Base-by-base conservation (phyloP, 1,139 yeast species). In the Geotrichum cucujoidarum region DNA sequence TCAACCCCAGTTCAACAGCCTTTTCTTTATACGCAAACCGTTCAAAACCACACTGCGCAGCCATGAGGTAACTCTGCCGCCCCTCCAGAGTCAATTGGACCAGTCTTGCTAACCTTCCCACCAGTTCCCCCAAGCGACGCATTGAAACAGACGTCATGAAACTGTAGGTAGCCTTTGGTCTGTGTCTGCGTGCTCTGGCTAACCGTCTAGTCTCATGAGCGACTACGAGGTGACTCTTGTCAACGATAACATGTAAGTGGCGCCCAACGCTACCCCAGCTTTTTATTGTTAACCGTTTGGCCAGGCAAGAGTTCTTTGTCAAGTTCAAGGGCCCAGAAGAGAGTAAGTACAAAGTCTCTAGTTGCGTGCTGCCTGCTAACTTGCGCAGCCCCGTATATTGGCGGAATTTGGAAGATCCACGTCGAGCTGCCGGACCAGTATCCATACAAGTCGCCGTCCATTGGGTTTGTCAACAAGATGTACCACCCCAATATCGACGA, bases 81-180 rank as follows among this genome's bases (percentile, higher is more conserved):
- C n/a, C n/a, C n/a, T n/a, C n/a, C n/a, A n/a, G n/a, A n/a, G n/a
- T n/a, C n/a, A n/a, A n/a, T n/a, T n/a, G n/a, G n/a, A n/a, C n/a
- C n/a, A n/a, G n/a, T n/a, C n/a, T n/a, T n/a, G n/a, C n/a, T n/a
- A n/a, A n/a, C 40, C 16, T 24, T 24, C 40, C 40, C 30, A 31
- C 21, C 32, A 81, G 87, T 65, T 79, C 86, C 36, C 84, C 90
- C 24, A 86, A 83, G 62, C 81, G 95, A 71, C 79, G 98, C 57
- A 90, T 92, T 59, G 97, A 90, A 64, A 87, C 95, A 38, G 98
- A 92, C 67, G 97, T 92, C 50, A 90, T 88, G 96, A 94, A 89
- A 66, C 74, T 92, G 76, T 84, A 64, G 61, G 81, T 73, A 25
- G 11, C 16, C 33, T 3, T 3, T 30, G 30, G 6, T 35, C 17